A percentile compares a stretch with the other conserved stretches of the same genome.
Conservation (phyloP, 768 basidiomycete species). For the Lactarius quietus region DNA sequence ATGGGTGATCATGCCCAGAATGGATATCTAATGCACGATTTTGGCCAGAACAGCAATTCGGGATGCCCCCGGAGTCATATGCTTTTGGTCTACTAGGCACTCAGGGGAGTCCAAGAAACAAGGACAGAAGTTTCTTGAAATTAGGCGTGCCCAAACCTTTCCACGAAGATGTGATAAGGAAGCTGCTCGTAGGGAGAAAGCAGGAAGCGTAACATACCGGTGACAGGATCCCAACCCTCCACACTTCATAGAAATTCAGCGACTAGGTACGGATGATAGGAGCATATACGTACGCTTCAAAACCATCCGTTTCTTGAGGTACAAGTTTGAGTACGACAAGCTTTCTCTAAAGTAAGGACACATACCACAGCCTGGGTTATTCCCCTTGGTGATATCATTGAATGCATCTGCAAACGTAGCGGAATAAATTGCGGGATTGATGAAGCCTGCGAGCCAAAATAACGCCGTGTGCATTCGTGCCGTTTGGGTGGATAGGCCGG, state of each 20-base stretch:
- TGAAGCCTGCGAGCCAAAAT: too few relatives aligned
- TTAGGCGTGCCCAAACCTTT: conserved; percentile 31
- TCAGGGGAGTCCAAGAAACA: conserved; percentile 30
- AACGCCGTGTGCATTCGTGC: background rate
- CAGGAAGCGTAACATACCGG: conserved; percentile 16
- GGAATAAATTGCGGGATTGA: conserved; percentile 39
- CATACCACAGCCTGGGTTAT: conserved; percentile 28
- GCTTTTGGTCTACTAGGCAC: background rate
- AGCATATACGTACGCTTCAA: conserved; percentile 25
- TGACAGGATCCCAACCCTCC: conserved; percentile 30
- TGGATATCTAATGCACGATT: too few relatives aligned
- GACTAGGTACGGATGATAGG: background rate
- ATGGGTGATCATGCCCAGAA: too few relatives aligned
- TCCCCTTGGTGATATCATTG: conserved; percentile 31
- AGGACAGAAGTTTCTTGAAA: conserved; percentile 27
- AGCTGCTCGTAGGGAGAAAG: background rate
- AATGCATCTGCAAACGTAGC: conserved; percentile 26
- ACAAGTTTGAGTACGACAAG: background rate
- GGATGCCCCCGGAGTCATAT: too few relatives aligned
- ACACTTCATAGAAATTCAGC: conserved; percentile 14
- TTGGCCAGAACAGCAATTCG: too few relatives aligned
- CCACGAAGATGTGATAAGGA: background rate
- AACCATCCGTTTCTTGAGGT: conserved; percentile 25
- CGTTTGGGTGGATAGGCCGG: too few relatives aligned
- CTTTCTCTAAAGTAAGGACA: background rate